Evolutionary conservation across 352 stramenopile genomes (phyloP), one percentile per base, ranked within the genome.

Genomic region (Globisporangium yorkense): DNA sequence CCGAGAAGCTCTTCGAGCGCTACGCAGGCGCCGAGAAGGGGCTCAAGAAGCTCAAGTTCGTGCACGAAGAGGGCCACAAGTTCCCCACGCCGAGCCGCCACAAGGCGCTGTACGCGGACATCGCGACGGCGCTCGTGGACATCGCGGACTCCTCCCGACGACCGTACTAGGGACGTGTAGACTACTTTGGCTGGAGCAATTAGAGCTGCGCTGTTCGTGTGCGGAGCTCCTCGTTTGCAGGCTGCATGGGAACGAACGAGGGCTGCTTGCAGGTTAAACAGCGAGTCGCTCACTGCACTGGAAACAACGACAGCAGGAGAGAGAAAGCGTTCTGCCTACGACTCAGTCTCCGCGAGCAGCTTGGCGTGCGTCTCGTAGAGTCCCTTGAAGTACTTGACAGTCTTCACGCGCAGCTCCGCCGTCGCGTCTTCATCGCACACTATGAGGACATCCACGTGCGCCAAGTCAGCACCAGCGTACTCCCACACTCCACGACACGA

Each of bases 341-440:
- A 43, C 37, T 43, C 37, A 12, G 2, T 43, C 37, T 61, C 61
- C 37, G 35, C 41, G 10, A 84, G 62, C 29, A 84, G 64, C 59
- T 77, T 80, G 18, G 67, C 61, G 62, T 84, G 68, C 52, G 71
- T 75, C 41, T 80, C 74, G 33, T 59, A 66, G 10, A 96, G 68
- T 4, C 84, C 86, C 68, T 96, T 92, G 66, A 96, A 96, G 67
- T 96, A 96, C 67, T 96, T 92, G 62, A 93, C 84, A 0, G 87
- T 96, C 80, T 96, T 96, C 47, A 96, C 87, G 51, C 83, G 81
- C 31, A 96, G 78, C 63, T 96, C 87, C 57, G 89, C 75, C 5
- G 87, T 96, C 20, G 87, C 87, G 52, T 96, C 87, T 62, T 95
- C 87, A 52, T 96, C 87, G 59, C 87, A 96, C 16, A 95, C 87